These are phyloP conservation scores for Talaromyces albobiverticillius DNA, from an alignment of 2,329 filamentous ascomycete genomes.

Conservation along the genomic window DNA sequence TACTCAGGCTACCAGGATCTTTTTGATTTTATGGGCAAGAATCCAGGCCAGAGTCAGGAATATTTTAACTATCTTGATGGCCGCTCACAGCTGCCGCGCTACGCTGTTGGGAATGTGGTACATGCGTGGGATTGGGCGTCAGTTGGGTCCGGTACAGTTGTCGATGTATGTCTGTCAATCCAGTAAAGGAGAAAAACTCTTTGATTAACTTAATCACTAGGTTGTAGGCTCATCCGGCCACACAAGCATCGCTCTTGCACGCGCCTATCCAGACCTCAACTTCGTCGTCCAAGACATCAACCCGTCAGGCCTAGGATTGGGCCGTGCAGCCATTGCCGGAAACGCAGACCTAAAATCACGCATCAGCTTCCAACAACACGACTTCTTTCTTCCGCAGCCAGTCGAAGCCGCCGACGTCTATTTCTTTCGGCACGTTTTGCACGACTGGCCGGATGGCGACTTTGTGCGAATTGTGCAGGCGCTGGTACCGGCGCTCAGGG, in stretches of 20 bases:
- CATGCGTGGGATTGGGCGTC: slow-evolving; percentile 12
- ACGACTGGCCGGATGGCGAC: slow-evolving; percentile 23
- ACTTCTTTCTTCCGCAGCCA: slow-evolving; percentile 48
- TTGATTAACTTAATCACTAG: slow-evolving; percentile 11
- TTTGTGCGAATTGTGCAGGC: slow-evolving; percentile 19
- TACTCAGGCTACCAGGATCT: not conserved
- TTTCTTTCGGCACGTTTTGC: slow-evolving; percentile 23
- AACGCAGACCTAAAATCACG: slow-evolving; percentile 14
- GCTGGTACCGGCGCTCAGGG: slow-evolving; percentile 20
- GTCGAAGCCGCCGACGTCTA: slow-evolving; percentile 22
- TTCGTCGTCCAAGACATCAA: slow-evolving; percentile 21
- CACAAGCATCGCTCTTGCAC: slow-evolving; percentile 24
- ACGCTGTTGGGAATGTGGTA: not conserved
- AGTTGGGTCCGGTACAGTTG: slow-evolving; percentile 8
- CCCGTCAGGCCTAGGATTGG: not conserved
- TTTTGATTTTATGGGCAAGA: not conserved
- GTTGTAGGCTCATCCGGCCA: slow-evolving; percentile 15
- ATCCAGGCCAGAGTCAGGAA: not conserved
- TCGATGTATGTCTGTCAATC: slow-evolving; percentile 13
- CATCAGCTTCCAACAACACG: slow-evolving; percentile 45
- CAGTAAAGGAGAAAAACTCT: not conserved
- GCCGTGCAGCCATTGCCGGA: not conserved
- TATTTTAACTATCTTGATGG: slow-evolving; percentile 11
- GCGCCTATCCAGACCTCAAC: slow-evolving; percentile 21
- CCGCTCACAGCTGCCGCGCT: not conserved